Conservation (phyloP, 2,329 filamentous ascomycete species). For the Calonectria montana region DNA sequence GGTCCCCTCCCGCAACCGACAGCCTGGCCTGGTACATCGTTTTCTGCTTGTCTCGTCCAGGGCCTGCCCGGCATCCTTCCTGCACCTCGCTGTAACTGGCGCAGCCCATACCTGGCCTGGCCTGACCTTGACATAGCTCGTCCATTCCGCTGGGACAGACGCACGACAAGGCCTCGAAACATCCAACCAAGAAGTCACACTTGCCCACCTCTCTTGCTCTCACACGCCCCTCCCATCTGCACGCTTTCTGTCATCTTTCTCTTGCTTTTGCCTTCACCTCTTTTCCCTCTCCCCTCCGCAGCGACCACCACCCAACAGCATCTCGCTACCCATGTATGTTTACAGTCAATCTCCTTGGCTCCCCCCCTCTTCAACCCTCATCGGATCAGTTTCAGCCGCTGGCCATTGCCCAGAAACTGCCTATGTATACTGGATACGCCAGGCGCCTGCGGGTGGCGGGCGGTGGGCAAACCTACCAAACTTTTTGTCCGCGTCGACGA, state of each 20-base stretch:
- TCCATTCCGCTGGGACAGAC: constrained; percentile 37
- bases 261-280: constrained; percentile 5
- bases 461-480: constrained; percentile 19
- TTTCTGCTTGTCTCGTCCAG: constrained; percentile 5
- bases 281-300: not conserved
- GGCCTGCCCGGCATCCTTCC: constrained; percentile 9
- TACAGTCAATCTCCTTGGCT: not conserved
- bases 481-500: constrained; percentile 16
- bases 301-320: not conserved
- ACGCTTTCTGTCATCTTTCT: constrained; percentile 1
- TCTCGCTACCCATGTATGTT: constrained; percentile 6
- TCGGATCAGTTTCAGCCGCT: constrained; percentile 8
- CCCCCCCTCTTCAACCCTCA: not conserved
- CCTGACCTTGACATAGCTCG: constrained; percentile 36
- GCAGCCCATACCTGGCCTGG: constrained; percentile 36
- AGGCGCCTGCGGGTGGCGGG: constrained; percentile 24
- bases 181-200: constrained; percentile 13
- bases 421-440: constrained; percentile 11
- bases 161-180: constrained; percentile 22
- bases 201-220: constrained; percentile 5
- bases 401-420: constrained; percentile 5
- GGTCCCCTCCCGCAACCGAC: constrained; percentile 15
- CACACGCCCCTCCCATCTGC: constrained; percentile 15
- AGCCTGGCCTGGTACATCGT: constrained; percentile 17
- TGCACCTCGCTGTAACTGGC: constrained; percentile 18